Percentiles rank a stretch among this genome's conserved stretches.
These are phyloP conservation scores for Alternaria tenuissima DNA, from an alignment of 2,329 filamentous ascomycete species.

Conservation along the genomic window DNA sequence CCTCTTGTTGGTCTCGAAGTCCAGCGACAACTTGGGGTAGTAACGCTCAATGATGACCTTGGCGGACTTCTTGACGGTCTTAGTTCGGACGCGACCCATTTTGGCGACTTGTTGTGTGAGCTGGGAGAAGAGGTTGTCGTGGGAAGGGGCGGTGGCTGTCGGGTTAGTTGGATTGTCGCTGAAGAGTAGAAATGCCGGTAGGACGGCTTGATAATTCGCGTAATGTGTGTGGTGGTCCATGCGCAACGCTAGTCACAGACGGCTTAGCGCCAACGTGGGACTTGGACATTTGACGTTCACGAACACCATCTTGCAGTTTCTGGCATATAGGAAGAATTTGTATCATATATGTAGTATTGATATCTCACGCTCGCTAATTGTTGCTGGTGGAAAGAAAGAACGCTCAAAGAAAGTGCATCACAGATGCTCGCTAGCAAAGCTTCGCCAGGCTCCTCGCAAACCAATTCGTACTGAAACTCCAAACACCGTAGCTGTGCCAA, in stretches of 20 bases:
- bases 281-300: not conserved
- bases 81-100: constrained; percentile 66
- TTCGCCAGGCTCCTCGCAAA: not conserved
- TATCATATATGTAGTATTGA: not conserved
- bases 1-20: constrained; percentile 99
- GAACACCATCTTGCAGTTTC: not conserved
- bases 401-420: constrained; percentile 10
- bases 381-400: constrained; percentile 1
- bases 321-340: not conserved
- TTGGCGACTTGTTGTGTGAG: constrained; percentile 47
- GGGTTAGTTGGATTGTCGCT: constrained; percentile 43
- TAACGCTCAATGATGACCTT: constrained; percentile 97
- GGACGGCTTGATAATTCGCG: constrained; percentile 24
- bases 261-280: not conserved
- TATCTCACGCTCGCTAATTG: constrained; percentile 29
- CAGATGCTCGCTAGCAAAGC: constrained; percentile 14
- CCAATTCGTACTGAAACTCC: not conserved
- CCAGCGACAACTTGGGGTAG: constrained; percentile 93
- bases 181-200: constrained; percentile 14
- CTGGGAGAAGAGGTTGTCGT: constrained; percentile 30
- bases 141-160: constrained; percentile 38
- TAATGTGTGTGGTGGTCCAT: constrained; percentile 29
- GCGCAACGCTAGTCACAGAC: not conserved
- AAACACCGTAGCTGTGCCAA: constrained; percentile 1
- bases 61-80: constrained; percentile 84